phyloP scores from a whole-genome alignment of 768 basidiomycete species.

The Leccinum obscurum region DNA sequence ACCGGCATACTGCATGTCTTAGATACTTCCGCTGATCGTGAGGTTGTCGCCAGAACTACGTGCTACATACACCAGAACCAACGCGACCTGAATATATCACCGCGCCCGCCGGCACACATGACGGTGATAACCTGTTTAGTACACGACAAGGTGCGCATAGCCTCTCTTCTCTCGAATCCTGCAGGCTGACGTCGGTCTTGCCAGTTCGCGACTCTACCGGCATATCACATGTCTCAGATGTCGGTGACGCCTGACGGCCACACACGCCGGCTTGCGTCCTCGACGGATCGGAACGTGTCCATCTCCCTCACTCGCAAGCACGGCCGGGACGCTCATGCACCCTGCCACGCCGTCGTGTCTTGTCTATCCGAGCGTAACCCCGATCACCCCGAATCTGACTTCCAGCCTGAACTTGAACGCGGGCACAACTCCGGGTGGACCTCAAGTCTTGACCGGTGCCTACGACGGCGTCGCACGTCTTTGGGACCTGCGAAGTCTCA shows the following conservation, averaged over 20 bases:
- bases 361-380: slow-evolving; percentile 20
- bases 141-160: no score
- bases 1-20: no score
- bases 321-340: slow-evolving; percentile 52
- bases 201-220: no score
- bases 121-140: no score
- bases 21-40: no score
- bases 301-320: slow-evolving; percentile 45
- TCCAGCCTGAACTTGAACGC: slow-evolving; percentile 1
- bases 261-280: slow-evolving; percentile 53
- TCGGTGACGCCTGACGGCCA: slow-evolving; percentile 42
- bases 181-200: no score
- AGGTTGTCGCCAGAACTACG: no score
- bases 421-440: slow-evolving; percentile 1
- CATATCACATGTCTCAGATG: no score
- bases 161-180: no score
- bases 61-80: no score
- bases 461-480: slow-evolving; percentile 78
- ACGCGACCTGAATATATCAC: no score
- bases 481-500: slow-evolving; percentile 76
- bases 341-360: slow-evolving; percentile 69
- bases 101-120: no score
- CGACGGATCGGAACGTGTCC: slow-evolving; percentile 73
- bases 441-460: slow-evolving; percentile 68
- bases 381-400: background rate